Base-by-base conservation (phyloP, 2,329 filamentous ascomycete species). In the Neurospora sp. region DNA sequence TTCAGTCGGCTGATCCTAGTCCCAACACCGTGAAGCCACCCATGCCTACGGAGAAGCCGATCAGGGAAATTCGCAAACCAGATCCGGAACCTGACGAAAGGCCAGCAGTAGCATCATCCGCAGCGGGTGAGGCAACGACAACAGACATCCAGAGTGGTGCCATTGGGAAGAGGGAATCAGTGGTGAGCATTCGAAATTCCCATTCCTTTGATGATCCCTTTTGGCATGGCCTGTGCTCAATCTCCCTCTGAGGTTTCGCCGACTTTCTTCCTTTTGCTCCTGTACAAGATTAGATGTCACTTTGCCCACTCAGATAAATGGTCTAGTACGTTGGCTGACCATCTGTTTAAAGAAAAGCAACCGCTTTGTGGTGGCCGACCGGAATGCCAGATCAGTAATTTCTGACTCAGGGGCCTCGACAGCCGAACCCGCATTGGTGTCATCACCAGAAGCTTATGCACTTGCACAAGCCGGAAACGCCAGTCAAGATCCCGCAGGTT, bases 301-400 rank as follows among this genome's bases (percentile, higher is more conserved):
- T 28, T 28, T 52, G 52, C 28, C 23, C 23, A 62, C 23, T 62
- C 52, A 36, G 8, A 69, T 52, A 69, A 67, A 2, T 66, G 68
- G 17, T 6, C 43, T 39, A 70, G 66, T 43, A 66, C 41, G n/a
- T 19, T 33, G 65, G 19, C 65, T 57, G 17, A 71, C 69, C 1
- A 28, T 37, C 8, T 67, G 41, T 19, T 70, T 52, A 11, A 39
- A 73, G 72, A 73, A 71, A 41, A 70, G 72, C 3, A 77, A 72
- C 66, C 74, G 74, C 2, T 77, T 76, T 37, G 46, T 76, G 46
- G 52, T 75, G 19, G 73, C 75, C 19, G 76, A 77, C 17, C 73
- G 74, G 65, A 69, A 72, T 15, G 73, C 74, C 62, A 71, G 70
- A 38, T 57, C 38, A 8, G 73, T 71, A 6, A 68, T 67, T 17